These are phyloP conservation scores for Hypomontagnella submonticulosa DNA, from an alignment of 495 filamentous ascomycete genomes.

Conservation along the genomic window DNA sequence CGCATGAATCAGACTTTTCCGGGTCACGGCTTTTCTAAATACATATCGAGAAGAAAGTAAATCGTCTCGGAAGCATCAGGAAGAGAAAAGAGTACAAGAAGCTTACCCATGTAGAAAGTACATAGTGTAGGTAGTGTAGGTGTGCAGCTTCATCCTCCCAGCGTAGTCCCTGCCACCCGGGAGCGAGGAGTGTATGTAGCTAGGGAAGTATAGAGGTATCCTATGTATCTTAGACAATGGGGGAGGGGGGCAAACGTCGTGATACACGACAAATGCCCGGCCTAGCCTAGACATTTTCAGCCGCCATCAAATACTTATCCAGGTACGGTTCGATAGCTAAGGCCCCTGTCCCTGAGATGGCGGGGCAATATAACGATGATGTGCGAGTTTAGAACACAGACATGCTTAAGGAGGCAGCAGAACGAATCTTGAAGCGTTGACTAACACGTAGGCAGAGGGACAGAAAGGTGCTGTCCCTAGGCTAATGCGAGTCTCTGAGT, in stretches of 20 bases:
- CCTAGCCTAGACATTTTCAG: slow-evolving; percentile 42
- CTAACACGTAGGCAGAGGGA: slow-evolving; percentile 30
- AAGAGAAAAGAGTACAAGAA: slow-evolving; percentile 30
- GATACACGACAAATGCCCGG: slow-evolving; percentile 35
- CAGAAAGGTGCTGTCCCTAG: background rate
- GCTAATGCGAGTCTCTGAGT: slow-evolving; percentile 40
- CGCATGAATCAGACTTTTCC: slow-evolving; percentile 29
- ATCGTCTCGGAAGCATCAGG: slow-evolving; percentile 30
- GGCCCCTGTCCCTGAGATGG: slow-evolving; percentile 22
- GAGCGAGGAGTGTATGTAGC: slow-evolving; percentile 34
- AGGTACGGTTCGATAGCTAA: slow-evolving; percentile 29
- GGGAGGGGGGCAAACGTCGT: slow-evolving; percentile 4
- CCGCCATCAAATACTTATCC: slow-evolving; percentile 37
- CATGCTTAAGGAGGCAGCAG: slow-evolving; percentile 20
- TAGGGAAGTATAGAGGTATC: slow-evolving; percentile 28
- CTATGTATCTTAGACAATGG: slow-evolving; percentile 32
- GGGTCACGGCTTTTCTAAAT: slow-evolving; percentile 39
- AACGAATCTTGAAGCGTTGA: slow-evolving; percentile 38
- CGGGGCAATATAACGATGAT: slow-evolving; percentile 45
- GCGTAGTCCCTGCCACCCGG: slow-evolving; percentile 38
- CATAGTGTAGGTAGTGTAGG: slow-evolving; percentile 18
- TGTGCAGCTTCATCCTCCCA: slow-evolving; percentile 23
- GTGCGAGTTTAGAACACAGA: slow-evolving; percentile 37
- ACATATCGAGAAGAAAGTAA: slow-evolving; percentile 33
- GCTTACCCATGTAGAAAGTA: slow-evolving; percentile 31